Base-by-base conservation (phyloP, 1,284 basidiomycete species). In the Puccinia triticina region DNA sequence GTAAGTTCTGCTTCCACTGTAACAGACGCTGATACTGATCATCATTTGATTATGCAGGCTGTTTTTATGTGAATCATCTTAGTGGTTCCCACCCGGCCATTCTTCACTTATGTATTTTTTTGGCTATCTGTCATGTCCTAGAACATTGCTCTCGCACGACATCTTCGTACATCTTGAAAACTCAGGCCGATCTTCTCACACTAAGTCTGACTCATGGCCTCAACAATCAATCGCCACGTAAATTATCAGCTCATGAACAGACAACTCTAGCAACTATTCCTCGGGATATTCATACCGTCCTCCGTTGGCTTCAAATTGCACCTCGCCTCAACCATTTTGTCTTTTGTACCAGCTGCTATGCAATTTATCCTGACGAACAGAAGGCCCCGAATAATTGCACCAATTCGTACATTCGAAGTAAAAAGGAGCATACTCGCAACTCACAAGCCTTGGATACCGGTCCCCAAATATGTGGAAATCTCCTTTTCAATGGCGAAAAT, bases 121-220 rank as follows among this genome's bases (percentile, higher is more conserved):
- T 21, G 34, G 46, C 72, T 50, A 74, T 37, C 34, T 74, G 46
- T 50, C 72, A 74, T 37, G 34, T 74, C 37, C 14, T 74, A 23
- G 72, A 74, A 74, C 72, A 74, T 34, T 74, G 72, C 29, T 74
- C 50, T 8, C 11, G 34, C 29, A 2, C 48, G 34, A 74, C 46
- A 1, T 74, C 72, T 5, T 74, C 72, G 16, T 74, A 57, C 72
- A 74, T 74, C 50, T 74, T 74, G 50, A 74, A 74, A 57, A 29
- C 72, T 55, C 72, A 74, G n/a, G 5, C 34, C 21, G 50, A 74
- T n/a, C 34, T 74, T 18, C 48, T 74, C 1, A 74, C 23, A 26
- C 18, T 74, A 23, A 3, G 34, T 2, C 37, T 74, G 26, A 57
- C 72, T 34, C 16, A 18, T 74, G 72, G 72, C 72, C 29, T 74